phyloP scores from a whole-genome alignment of 371 early-diverging fungal genomes.

The Mucor circinelloides region DNA sequence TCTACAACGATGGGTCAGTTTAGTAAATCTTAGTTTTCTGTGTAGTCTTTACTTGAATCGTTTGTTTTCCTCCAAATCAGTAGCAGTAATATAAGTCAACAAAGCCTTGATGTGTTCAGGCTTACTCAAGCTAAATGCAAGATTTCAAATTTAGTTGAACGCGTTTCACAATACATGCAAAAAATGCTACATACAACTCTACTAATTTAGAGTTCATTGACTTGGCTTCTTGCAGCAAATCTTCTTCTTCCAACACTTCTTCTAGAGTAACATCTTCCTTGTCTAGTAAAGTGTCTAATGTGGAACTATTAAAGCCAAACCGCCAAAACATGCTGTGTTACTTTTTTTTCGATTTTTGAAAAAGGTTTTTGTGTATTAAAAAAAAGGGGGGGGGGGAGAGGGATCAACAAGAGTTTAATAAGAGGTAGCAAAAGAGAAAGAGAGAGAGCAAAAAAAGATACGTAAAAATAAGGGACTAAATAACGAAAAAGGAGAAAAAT shows the following conservation, averaged over 20 bases:
- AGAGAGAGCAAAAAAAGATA: background rate
- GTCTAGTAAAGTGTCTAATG: constrained; percentile 75
- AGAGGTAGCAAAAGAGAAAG: background rate
- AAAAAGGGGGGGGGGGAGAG: background rate
- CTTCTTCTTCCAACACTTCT: constrained; percentile 80
- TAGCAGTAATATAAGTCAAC: constrained; percentile 63
- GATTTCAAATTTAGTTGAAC: background rate
- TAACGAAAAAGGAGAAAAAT: background rate
- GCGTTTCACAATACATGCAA: background rate
- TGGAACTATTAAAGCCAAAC: constrained; percentile 80
- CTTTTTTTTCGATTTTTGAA: background rate
- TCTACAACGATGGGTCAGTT: constrained; percentile 32
- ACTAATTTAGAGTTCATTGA: constrained; percentile 76
- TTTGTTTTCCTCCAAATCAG: constrained; percentile 70
- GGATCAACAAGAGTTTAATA: background rate
- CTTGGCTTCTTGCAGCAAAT: constrained; percentile 84
- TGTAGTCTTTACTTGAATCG: constrained; percentile 62
- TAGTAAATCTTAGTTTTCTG: background rate
- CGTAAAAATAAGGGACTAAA: background rate
- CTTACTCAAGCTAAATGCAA: constrained; percentile 56
- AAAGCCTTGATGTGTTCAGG: constrained; percentile 62
- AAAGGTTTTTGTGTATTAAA: background rate
- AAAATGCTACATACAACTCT: constrained; percentile 61
- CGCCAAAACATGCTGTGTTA: constrained; percentile 68
- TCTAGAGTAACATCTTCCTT: constrained; percentile 74